Base-by-base conservation (phyloP, 1,284 basidiomycete species). In the Apiotrichum gamsii region DNA sequence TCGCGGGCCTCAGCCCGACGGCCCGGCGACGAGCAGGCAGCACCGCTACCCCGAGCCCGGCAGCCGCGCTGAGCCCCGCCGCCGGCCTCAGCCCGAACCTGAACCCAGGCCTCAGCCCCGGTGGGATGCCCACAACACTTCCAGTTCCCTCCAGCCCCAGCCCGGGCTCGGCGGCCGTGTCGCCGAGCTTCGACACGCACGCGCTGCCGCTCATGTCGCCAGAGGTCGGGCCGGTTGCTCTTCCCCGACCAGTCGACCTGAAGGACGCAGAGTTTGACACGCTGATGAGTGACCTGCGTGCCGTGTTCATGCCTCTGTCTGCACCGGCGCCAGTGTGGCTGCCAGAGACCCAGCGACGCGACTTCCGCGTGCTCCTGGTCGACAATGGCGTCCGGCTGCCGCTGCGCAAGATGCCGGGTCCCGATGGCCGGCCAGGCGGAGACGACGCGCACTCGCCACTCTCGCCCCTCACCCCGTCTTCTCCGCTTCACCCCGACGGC, bases 401-500 rank as follows among this genome's bases (percentile, higher is more conserved):
- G 0, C 87, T 90, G 4, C 81, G 88, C 37, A 95, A 93, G 72
- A 77, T 83, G 51, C 74, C 78, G 36, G 25, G 25, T 28, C 8
- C 25, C 25, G 11, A 28, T 11, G 75, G 81, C 6, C 13, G 54
- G 40, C 28, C 60, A 40, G 13, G 57, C 52, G 45, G 57, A 46
- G 19, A 45, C 40, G 38, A 59, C 56, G 41, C 65, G 43, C 88
- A 90, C 68, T 96, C 91, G 0, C 90, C 90, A 0, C 77, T 97
- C 8, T 95, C 89, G 0, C 94, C 94, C 0, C 73, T 95, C 21
- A 88, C 87, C 0, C 83, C 86, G 0, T 79, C 83, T 1, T 93
- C 90, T 0, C 93, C 94, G 0, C 76, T 95, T 14, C 81, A 89
- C 67, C 94, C 94, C 0, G 94, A 98, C 67, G 94, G 94, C 1